phyloP scores from a whole-genome alignment of 768 basidiomycete genomes.

The Mycena floridula region DNA sequence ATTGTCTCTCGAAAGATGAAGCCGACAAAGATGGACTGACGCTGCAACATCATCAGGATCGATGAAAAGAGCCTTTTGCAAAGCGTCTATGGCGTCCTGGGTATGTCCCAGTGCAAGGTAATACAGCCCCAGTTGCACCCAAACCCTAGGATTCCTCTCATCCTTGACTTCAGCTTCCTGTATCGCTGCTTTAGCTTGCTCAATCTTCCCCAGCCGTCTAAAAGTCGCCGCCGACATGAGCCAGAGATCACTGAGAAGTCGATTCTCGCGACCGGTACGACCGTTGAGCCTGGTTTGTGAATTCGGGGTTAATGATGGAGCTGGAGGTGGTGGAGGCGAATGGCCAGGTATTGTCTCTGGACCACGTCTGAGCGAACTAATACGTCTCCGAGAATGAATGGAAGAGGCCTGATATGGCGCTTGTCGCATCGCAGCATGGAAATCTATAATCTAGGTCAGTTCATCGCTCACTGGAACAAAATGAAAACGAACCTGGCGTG shows the following conservation, averaged over 20 bases:
- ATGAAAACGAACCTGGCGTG: conserved; percentile 51
- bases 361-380: conserved; percentile 41
- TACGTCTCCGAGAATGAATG: conserved; percentile 71
- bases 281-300: conserved; percentile 29
- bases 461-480: not conserved
- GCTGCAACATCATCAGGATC: conserved; percentile 74
- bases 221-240: conserved; percentile 93
- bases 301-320: conserved; percentile 26
- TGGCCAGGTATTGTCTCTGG: conserved; percentile 28
- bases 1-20: conserved; percentile 50
- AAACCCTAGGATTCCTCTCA: conserved; percentile 81
- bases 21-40: conserved; percentile 67
- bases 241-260: conserved; percentile 84
- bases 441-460: conserved; percentile 41
- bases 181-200: conserved; percentile 85
- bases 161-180: conserved; percentile 92
- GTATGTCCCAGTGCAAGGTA: conserved; percentile 52
- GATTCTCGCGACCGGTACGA: conserved; percentile 50
- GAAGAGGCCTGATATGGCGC: conserved; percentile 69
- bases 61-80: conserved; percentile 88
- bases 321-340: conserved; percentile 41
- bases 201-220: conserved; percentile 80
- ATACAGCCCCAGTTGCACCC: conserved; percentile 89
- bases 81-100: conserved; percentile 63
- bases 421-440: conserved; percentile 58